Percentiles rank a stretch among this genome's conserved stretches.
Evolutionary conservation across 352 stramenopile genomes (phyloP).

Genomic region (Phytophthora crassamura): DNA sequence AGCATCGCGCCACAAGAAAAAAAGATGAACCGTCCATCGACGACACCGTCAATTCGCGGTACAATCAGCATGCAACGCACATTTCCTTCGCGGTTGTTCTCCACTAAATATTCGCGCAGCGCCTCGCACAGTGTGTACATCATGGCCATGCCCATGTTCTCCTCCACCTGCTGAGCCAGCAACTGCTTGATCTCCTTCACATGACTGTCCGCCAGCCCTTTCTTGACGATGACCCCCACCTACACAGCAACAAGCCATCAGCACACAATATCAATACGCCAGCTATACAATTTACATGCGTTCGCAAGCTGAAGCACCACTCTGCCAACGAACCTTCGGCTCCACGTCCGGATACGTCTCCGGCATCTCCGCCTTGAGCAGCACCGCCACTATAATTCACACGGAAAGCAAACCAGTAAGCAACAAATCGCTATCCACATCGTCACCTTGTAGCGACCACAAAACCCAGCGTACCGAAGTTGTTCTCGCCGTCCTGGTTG

Average conservation of each 20-base stretch:
- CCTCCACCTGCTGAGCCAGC: constrained; percentile 66
- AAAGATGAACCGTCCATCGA: background rate
- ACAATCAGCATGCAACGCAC: constrained; percentile 39
- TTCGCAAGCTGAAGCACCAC: background rate
- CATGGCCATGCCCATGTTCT: constrained; percentile 90
- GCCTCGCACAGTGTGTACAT: constrained; percentile 88
- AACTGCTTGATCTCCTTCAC: constrained; percentile 80
- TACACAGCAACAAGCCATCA: constrained; percentile 10
- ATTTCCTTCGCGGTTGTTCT: constrained; percentile 89
- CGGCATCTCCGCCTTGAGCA: constrained; percentile 78
- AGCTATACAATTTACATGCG: background rate
- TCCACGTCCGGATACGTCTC: constrained; percentile 82
- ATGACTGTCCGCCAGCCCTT: constrained; percentile 80
- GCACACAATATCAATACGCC: background rate
- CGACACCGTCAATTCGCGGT: background rate
- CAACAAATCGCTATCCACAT: background rate
- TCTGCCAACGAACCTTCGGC: constrained; percentile 44
- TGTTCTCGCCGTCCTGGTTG: constrained; percentile 86
- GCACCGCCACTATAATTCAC: constrained; percentile 61
- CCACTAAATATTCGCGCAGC: constrained; percentile 85
- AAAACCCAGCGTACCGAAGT: constrained; percentile 60
- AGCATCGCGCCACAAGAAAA: background rate
- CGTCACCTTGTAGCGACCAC: background rate
- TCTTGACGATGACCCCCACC: constrained; percentile 82
- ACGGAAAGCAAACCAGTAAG: background rate